phyloP scores from a whole-genome alignment of 2,329 filamentous ascomycete genomes.

The Ceratocystis huliohia region DNA sequence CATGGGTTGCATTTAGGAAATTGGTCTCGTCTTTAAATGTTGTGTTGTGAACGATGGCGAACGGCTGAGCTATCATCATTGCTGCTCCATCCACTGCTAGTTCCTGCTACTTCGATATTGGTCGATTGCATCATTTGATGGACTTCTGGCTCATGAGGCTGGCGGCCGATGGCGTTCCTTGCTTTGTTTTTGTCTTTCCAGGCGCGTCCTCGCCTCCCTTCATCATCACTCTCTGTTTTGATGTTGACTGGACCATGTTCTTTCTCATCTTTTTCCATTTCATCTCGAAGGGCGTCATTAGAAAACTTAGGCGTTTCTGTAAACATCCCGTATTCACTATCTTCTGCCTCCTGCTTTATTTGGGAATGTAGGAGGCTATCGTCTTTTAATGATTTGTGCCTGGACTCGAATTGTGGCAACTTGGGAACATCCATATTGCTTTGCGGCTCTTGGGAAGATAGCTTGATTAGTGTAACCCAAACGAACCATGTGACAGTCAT shows the following conservation, averaged over 20 bases:
- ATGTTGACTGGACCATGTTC: conserved; percentile 14
- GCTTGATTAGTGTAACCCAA: conserved; percentile 27
- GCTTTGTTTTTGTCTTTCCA: not conserved
- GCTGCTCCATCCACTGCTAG: not conserved
- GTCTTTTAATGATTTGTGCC: not conserved
- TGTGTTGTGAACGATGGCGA: not conserved
- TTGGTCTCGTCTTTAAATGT: not conserved
- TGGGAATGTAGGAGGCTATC: not conserved
- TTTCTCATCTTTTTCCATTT: conserved; percentile 17
- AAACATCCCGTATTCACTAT: too few species aligned
- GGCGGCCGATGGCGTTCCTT: not conserved
- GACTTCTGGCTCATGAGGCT: not conserved
- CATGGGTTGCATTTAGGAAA: not conserved
- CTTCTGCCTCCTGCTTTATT: conserved; percentile 1
- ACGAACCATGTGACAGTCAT: conserved; percentile 52
- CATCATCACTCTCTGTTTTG: not conserved
- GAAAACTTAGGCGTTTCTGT: not conserved
- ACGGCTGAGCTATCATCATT: not conserved
- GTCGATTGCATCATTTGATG: not conserved
- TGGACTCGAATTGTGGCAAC: not conserved
- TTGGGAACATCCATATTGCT: not conserved
- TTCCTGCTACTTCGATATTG: not conserved
- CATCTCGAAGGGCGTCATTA: conserved; percentile 21
- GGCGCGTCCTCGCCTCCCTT: not conserved
- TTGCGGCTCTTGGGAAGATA: not conserved